Evolutionary conservation across 2,329 filamentous ascomycete genomes (phyloP), one percentile per base, ranked within the genome.

Genomic region (Septoria linicola): DNA sequence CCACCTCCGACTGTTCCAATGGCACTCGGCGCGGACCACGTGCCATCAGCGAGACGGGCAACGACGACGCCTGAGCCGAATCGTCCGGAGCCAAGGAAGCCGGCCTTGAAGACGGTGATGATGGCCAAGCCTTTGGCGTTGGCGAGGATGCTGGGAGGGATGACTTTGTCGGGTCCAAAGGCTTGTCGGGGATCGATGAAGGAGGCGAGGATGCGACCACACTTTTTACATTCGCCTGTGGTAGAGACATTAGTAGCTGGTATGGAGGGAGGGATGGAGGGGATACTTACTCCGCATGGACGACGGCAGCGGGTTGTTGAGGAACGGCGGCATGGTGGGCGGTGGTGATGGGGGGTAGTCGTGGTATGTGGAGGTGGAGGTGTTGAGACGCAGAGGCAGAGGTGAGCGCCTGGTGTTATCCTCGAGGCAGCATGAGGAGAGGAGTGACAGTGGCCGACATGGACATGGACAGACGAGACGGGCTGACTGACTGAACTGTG

Each of bases 161-260:
- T 99, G 69, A 99, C 85, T 73, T 97, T 97, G 72, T 97, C 93
- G 49, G 93, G 92, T 4, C 92, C 90, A 70, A 97, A 96, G 16
- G 92, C 76, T 76, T 97, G 92, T 67, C 85, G 82, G 16, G 93
- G 93, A 69, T 97, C 93, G 69, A 97, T 82, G 70, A 99, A 99
- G 10, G 91, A 95, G 39, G 88, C 82, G 62, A 99, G 81, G 66
- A 97, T 97, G 78, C 95, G 96, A 68, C 88, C 88, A 69, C 90
- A 93, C 75, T 99, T 99, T 72, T 87, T 93, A 76, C 93, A 97
- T 76, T 99, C 93, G 76, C 89, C 92, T 96, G 72, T 11, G 16
- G 21, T 13, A 6, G 13, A 27, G 17, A 16, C 36, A 40, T 46
- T 14, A 50, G 42, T 23, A 40, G 35, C 20, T 8, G 34, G 25